phyloP scores from a whole-genome alignment of 148 eudicot species.

The Dysphania ambrosioides region DNA sequence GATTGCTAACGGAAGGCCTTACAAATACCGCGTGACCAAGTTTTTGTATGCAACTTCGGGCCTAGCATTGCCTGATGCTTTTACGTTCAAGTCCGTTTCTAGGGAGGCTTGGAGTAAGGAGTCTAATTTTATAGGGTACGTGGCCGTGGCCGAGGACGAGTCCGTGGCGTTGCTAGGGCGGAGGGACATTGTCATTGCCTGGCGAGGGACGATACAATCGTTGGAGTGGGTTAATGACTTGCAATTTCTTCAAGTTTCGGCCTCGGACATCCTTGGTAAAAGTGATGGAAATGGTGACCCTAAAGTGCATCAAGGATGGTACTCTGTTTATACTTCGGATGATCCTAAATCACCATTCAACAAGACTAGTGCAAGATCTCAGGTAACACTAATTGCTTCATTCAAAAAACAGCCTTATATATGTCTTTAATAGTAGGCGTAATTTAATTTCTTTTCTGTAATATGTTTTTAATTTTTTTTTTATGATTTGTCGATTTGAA shows the following conservation, averaged over 20 bases:
- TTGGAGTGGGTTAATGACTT: constrained; percentile 62
- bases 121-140: constrained; percentile 71
- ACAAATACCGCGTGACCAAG: constrained; percentile 37
- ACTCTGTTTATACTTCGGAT: constrained; percentile 30
- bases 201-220: constrained; percentile 56
- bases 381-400: constrained; percentile 18
- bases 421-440: background rate
- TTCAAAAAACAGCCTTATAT: no score
- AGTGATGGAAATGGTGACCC: constrained; percentile 3
- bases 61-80: constrained; percentile 31
- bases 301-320: constrained; percentile 35
- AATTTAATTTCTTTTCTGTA: no score
- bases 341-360: constrained; percentile 18
- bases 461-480: no score
- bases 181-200: constrained; percentile 63
- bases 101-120: constrained; percentile 54
- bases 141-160: constrained; percentile 59
- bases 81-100: constrained; percentile 41
- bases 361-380: constrained; percentile 34
- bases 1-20: constrained; percentile 26
- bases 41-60: constrained; percentile 53
- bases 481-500: no score
- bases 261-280: constrained; percentile 30
- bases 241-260: constrained; percentile 39
- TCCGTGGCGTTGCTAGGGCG: constrained; percentile 47